phyloP scores from a whole-genome alignment of 352 stramenopile genomes.

The Phytophthora fragariaefolia region DNA sequence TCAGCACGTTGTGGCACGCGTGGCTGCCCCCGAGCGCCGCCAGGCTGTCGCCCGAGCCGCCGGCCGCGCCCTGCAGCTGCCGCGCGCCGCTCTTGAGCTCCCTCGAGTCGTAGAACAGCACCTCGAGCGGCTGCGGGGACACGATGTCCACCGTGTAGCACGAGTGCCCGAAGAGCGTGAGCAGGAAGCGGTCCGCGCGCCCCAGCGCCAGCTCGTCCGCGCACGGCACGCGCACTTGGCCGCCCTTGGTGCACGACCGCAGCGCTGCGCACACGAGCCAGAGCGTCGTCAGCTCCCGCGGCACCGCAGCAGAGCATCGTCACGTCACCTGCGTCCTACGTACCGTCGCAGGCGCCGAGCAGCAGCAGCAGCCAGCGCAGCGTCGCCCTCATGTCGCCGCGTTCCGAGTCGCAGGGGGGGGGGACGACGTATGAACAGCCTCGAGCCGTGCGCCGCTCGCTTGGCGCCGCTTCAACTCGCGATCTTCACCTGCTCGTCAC shows the following conservation, averaged over 20 bases:
- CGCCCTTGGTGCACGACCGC: conserved; percentile 53
- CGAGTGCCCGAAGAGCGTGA: conserved; percentile 60
- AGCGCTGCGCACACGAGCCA: conserved; percentile 8
- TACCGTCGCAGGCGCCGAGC: conserved; percentile 14
- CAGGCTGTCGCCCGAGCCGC: conserved; percentile 5
- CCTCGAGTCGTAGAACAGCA: conserved; percentile 58
- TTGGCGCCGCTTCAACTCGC: conserved; percentile 14
- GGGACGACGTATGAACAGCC: too few relatives aligned
- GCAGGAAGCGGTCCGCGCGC: conserved; percentile 52
- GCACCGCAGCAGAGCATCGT: too few relatives aligned
- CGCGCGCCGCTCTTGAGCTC: conserved; percentile 30
- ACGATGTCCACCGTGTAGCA: conserved; percentile 58
- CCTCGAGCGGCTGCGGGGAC: conserved; percentile 50
- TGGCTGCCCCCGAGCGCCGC: conserved; percentile 22
- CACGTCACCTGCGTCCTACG: neutral
- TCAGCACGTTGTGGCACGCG: conserved; percentile 38
- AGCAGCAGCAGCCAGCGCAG: conserved; percentile 9
- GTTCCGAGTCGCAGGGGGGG: too few relatives aligned
- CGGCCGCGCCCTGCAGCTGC: too few relatives aligned
- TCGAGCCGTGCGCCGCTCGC: conserved; percentile 1
- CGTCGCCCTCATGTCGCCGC: neutral
- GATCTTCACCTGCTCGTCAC: conserved; percentile 14
- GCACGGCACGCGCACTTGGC: conserved; percentile 56
- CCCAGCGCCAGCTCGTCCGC: conserved; percentile 54
- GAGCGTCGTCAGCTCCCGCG: neutral